Evolutionary conservation across 345 rosid species (phyloP).

Genomic region (Moringa oleifera): DNA sequence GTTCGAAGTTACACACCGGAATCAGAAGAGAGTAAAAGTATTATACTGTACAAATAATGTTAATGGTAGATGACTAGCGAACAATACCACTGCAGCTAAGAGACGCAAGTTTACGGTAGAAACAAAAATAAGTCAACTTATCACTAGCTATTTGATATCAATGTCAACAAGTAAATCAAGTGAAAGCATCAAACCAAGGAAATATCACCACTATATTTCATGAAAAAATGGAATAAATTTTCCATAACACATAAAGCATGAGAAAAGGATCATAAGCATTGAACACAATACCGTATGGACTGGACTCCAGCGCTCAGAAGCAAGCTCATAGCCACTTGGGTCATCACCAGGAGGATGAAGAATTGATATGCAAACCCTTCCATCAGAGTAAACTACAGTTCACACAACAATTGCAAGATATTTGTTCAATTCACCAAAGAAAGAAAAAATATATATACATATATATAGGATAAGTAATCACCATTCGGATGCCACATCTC

Average conservation of each 20-base stretch:
- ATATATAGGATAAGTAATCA: slow-evolving; percentile 18
- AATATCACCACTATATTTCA: not conserved
- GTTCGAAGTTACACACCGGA: slow-evolving; percentile 2
- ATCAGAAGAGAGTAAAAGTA: not conserved
- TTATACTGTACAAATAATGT: not conserved
- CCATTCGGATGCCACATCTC: slow-evolving; percentile 98
- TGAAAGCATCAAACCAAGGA: not conserved
- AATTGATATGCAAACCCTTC: slow-evolving; percentile 82
- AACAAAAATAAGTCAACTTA: not conserved
- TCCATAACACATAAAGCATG: not conserved
- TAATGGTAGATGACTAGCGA: not conserved
- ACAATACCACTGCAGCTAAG: not conserved
- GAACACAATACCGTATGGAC: slow-evolving; percentile 58
- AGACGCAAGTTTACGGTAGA: not conserved
- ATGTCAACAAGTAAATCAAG: not conserved
- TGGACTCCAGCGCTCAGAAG: slow-evolving; percentile 81
- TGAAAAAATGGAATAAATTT: not conserved
- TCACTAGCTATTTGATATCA: not conserved
- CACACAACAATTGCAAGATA: not conserved
- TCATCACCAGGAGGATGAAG: slow-evolving; percentile 96
- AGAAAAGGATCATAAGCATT: not conserved
- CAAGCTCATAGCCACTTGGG: slow-evolving; percentile 92
- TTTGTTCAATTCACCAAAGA: slow-evolving; percentile 8
- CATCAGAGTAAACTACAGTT: slow-evolving; percentile 63
- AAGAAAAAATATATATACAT: not conserved